Evolutionary conservation across 2,329 filamentous ascomycete genomes (phyloP), one percentile per base, ranked within the genome.

Genomic region (Exophiala aquamarina): DNA sequence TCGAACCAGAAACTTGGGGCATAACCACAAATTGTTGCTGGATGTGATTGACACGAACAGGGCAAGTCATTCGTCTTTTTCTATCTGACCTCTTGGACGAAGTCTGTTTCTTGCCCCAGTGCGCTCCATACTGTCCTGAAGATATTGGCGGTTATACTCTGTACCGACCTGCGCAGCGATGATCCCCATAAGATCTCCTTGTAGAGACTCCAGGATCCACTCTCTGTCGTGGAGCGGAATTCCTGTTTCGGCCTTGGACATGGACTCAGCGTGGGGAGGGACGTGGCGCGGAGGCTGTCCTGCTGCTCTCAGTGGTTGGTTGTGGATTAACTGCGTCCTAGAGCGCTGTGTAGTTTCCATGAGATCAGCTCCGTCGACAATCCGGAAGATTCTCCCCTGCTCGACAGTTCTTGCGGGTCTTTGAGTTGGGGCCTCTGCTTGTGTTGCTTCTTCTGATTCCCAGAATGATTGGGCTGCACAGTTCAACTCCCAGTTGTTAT

Each of bases 401-500:
- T 45, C 47, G 19, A 45, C 41, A 11, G 18, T 40, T 13, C 17
- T 6, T 2, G 11, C 33, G 21, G 21, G 10, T 4, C 37, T 14
- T 36, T 32, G 18, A 19, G 19, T 18, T 19, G 39, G 28, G 31
- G 9, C 6, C 23, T 26, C 23, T 6, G 23, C 23, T 6, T 26
- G 23, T 6, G 6, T 9, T 36, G 29, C n/a, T 13, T 49, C 10
- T 32, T 37, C 33, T 4, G 15, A n/a, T 33, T 34, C 20, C 41
- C 41, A 43, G 37, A 35, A 50, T 17, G 28, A 18, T 18, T 18
- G n/a, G 4, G 41, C 50, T 7, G 50, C 41, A 13, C 38, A 37
- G 41, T 49, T 49, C 31, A 52, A 46, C 35, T 52, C 39, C 50
- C 50, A 52, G 1, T 26, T 20, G 15, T 33, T 32, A 3, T 26